Evolutionary conservation across 2,329 filamentous ascomycete genomes (phyloP), one percentile per base, ranked within the genome.

Genomic region (Diaporthe australafricana): DNA sequence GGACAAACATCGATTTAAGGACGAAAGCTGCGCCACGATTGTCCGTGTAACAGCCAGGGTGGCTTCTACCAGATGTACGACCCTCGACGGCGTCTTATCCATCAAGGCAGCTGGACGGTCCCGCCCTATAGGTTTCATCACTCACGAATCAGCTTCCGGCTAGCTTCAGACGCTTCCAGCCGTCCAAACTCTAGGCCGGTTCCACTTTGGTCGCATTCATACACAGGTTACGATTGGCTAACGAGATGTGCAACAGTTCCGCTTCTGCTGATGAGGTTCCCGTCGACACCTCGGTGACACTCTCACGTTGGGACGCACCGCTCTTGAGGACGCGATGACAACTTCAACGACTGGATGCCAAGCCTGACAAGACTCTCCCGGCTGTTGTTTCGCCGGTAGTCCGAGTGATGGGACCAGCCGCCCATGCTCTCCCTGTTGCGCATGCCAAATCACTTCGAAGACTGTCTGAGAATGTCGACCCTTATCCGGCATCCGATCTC

Each of bases 141-240:
- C 70, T 27, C 55, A 48, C 65, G 45, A 62, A 69, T 63, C 50
- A 69, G 70, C 55, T 69, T 65, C 30, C n/a, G 48, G 55, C 65
- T 50, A 65, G 52, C 30, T 50, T 57, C 63, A 42, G 48, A 70
- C 57, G 42, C 40, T 55, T n/a, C 48, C 47, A 57, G 53, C 27
- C 60, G 35, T 55, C 53, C 63, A 47, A 47, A 63, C 35, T 57
- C 57, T 55, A 20, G 65, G 45, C 45, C 45, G 25, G 60, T 50
- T 30, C 60, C 60, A 65, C 60, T 65, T 38, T 50, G 60, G 27
- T 50, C 45, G 45, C 42, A 38, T 38, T 50, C 60, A 50, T 25
- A 65, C 35, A 65, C 30, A 22, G 45, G 70, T 69, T 69, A 72
- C 70, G 70, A 72, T 72, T 72, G 70, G 70, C 55, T 55, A 60